Base-by-base conservation (phyloP, 768 basidiomycete species). In the Termitomyces sp. region DNA sequence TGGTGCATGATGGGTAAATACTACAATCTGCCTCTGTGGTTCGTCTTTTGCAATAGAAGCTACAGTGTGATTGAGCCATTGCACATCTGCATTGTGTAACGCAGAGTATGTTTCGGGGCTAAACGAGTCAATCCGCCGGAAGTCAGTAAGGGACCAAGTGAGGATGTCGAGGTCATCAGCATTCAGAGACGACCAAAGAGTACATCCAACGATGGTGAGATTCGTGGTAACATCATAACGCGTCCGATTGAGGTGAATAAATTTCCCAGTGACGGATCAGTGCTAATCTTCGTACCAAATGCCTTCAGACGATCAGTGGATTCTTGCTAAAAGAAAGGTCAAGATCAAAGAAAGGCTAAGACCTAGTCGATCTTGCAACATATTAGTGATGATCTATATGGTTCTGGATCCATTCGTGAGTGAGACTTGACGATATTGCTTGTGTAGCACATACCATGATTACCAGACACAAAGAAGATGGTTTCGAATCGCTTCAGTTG, bases 1-100 rank as follows among this genome's bases (percentile, higher is more conserved):
- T 8, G 78, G 78, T 1, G 77, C 75, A 60, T 80, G 75, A 61
- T 80, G 78, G 10, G 76, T 76, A 63, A 79, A 72, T 8, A 79
- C 68, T n/a, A 74, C 65, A 5, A 79, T 61, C 20, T 66, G 53
- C 29, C 75, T 61, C 25, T 70, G 60, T 1, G 72, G 72, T 62
- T 75, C 72, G 29, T 72, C 61, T 5, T 31, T 15, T 15, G 64
- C 66, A 52, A 78, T 69, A 12, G 65, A n/a, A 17, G 66, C 54
- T 32, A 75, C 60, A 14, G 66, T 60, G 4, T 40, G 32, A 47
- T 70, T 65, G 15, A 79, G 70, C 78, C 78, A 79, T 7, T 46
- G 58, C 25, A 65, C 38, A 62, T 79, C 77, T 12, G 60, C 60
- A 1, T 38, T 55, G 61, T 79, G 77, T 5, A 34, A 59, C 51